Evolutionary conservation across 2,329 filamentous ascomycete species (phyloP).

Genomic region (Fusarium domesticum): DNA sequence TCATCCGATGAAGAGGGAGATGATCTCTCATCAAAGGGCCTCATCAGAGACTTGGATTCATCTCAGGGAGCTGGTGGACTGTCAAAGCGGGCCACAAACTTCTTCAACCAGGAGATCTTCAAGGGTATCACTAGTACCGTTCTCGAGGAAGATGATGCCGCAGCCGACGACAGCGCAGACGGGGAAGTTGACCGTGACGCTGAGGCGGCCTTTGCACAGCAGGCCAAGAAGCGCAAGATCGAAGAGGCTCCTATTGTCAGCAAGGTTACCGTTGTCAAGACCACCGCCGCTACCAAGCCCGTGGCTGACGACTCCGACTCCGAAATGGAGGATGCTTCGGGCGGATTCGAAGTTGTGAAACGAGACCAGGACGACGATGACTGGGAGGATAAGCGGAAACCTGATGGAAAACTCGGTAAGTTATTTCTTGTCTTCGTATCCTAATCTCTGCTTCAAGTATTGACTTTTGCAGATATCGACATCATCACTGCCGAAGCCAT

Average conservation of each 20-base stretch:
- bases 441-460: background rate
- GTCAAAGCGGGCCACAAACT: conserved; percentile 65
- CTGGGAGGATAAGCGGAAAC: conserved; percentile 64
- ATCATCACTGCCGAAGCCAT: conserved; percentile 99
- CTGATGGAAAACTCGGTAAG: conserved; percentile 62
- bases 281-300: conserved; percentile 6
- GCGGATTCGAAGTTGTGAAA: conserved; percentile 62
- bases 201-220: conserved; percentile 24
- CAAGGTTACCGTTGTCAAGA: no score
- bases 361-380: conserved; percentile 43
- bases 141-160: conserved; percentile 42
- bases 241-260: conserved; percentile 6
- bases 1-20: conserved; percentile 36
- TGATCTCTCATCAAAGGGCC: conserved; percentile 20
- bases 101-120: conserved; percentile 96
- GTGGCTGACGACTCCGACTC: conserved; percentile 31
- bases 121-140: conserved; percentile 70
- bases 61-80: conserved; percentile 20
- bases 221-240: conserved; percentile 29
- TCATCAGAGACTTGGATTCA: conserved; percentile 39
- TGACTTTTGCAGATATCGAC: conserved; percentile 66
- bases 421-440: background rate
- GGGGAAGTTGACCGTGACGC: conserved; percentile 36
- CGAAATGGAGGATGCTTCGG: conserved; percentile 42
- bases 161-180: conserved; percentile 24